Base-by-base conservation (phyloP, 2,329 filamentous ascomycete species). In the Cladosporium colombiae region DNA sequence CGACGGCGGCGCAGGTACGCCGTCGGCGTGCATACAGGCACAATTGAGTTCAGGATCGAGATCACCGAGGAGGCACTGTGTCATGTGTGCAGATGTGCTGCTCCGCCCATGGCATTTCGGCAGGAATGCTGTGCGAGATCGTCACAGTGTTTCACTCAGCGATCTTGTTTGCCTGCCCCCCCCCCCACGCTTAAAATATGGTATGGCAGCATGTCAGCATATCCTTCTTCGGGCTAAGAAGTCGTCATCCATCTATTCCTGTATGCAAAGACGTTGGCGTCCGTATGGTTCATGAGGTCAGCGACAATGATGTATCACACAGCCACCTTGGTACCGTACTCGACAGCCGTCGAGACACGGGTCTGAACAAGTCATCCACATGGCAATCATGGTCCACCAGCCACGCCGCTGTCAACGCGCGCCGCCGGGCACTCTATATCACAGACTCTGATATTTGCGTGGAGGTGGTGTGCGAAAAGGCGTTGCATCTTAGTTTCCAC, bases 41-140 rank as follows among this genome's bases (percentile, higher is more conserved):
- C 57, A 60, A 27, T 25, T 18, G 31, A 33, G 40, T 44, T 49
- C 52, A 50, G 27, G 58, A 61, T 61, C 58, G 58, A 61, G 58
- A 61, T 61, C 58, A 44, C 29, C 27, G 21, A 61, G 37, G 29
- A 8, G 25, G 21, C 1, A n/a, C 31, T 40, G 55, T 57, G 55
- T 57, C 58, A 33, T 23, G 40, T 49, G 40, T 50, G 29, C 58
- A 61, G 27, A 61, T 25, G 10, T 27, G 27, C 40, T 44, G 58
- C 27, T 46, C 27, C 25, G 13, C 14, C 58, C 58, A 31, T 50
- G 40, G 27, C 27, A 50, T 35, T 61, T 61, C 40, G 58, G 40
- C 58, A 33, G 31, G 7, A 49, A 21, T 33, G 8, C 23, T 59
- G 57, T 46, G 23, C n/a, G 27, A n/a, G 18, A 46, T 46, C 40